Conservation (phyloP, 1,284 basidiomycete species). For the Tylopilus microsporus region DNA sequence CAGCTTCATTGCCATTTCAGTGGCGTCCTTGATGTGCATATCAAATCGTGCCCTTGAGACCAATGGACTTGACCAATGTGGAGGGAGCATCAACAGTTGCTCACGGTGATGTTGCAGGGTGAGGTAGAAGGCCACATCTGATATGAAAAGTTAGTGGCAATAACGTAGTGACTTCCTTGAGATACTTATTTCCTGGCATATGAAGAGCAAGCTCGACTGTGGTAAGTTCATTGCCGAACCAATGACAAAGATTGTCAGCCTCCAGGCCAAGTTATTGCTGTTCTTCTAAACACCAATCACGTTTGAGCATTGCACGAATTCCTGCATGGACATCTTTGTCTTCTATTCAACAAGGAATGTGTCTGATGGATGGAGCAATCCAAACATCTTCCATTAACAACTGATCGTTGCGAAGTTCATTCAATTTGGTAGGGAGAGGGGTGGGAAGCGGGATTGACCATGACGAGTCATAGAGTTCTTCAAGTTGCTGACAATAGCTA, state of each 20-base stretch:
- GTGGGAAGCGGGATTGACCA: conserved; percentile 34
- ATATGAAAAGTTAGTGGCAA: neutral
- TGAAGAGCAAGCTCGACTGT: conserved; percentile 16
- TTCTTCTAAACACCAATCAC: conserved; percentile 30
- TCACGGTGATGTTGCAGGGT: neutral
- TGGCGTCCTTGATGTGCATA: neutral
- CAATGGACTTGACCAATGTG: conserved; percentile 3
- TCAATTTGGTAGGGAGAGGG: conserved; percentile 24
- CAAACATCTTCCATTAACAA: neutral
- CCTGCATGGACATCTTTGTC: conserved; percentile 30
- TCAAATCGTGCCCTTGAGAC: neutral
- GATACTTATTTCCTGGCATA: neutral
- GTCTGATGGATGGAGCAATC: neutral
- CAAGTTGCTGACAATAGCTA: conserved; percentile 29
- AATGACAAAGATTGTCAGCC: conserved; percentile 5
- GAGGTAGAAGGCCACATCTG: conserved; percentile 3
- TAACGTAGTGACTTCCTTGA: neutral
- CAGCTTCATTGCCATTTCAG: neutral
- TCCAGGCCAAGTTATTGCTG: conserved; percentile 17
- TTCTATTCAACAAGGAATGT: conserved; percentile 33
- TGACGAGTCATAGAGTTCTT: conserved; percentile 17
- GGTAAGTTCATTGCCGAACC: conserved; percentile 21
- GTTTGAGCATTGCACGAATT: conserved; percentile 30
- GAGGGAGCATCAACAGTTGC: neutral
- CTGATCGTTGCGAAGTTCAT: neutral